Evolutionary conservation across 78 protist species (phyloP), one percentile per base, ranked within the genome.

Genomic region (Pelomyxa schiedti): DNA sequence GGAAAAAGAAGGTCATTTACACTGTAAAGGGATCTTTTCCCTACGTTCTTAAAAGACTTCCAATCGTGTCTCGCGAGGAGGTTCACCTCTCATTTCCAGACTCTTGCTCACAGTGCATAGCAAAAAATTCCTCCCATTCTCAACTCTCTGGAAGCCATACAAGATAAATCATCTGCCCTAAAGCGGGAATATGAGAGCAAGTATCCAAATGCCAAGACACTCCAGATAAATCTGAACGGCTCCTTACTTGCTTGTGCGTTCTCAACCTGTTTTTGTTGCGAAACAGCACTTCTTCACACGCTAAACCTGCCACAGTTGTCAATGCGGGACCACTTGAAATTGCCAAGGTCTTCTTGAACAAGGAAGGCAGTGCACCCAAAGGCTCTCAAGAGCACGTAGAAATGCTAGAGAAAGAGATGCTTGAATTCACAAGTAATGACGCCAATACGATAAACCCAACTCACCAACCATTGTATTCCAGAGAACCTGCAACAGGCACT

Each of bases 221-320:
- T 66, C 24, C 70, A 66, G 37, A 66, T n/a, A 8, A n/a, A 22
- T 9, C 70, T 66, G 65, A n/a, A 66, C n/a, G 70, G 70, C 70
- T n/a, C 70, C 28, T 36, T 66, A 9, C 70, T 66, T 16, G 58
- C 70, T 9, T 66, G 70, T 36, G 63, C 24, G 24, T 24, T 24
- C 36, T 24, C 24, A 24, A n/a, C 24, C 63, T 52, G 24, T 52
- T 52, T 52, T 52, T n/a, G 24, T 52, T 52, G 36, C 24, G 24
- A 52, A 52, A n/a, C 36, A 24, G 24, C 36, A n/a, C 36, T 52
- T 52, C 63, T 52, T 24, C n/a, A n/a, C n/a, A n/a, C n/a, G n/a
- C n/a, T n/a, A 52, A n/a, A 52, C 24, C 24, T 52, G 63, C 36
- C 24, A 52, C 24, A 52, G 63, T n/a, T 24, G 70, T 66, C 37